Conservation (phyloP, 345 rosid genomes). For the Balakata baccata region DNA sequence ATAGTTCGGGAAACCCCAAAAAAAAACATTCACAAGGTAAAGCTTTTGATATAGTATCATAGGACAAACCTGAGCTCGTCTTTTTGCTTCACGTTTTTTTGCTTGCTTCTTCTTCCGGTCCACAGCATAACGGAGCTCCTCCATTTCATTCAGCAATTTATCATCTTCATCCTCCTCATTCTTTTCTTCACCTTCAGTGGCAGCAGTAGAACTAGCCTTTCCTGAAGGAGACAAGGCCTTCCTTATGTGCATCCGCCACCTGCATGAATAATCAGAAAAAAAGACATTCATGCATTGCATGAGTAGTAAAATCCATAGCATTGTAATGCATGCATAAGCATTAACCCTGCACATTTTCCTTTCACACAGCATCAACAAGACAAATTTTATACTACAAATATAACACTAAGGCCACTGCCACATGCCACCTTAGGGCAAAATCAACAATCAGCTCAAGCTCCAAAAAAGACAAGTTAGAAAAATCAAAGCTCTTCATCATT, state of each 20-base stretch:
- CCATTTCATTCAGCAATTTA: constrained; percentile 87
- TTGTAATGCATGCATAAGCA: background rate
- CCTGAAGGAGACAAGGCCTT: constrained; percentile 70
- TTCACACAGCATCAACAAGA: background rate
- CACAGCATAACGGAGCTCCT: constrained; percentile 67
- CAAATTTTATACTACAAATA: background rate
- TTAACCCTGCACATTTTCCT: background rate
- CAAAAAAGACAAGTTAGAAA: background rate
- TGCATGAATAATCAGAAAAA: constrained; percentile 23
- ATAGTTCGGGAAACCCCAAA: background rate
- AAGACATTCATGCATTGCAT: background rate
- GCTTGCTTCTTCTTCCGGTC: constrained; percentile 76
- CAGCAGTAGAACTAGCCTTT: constrained; percentile 42
- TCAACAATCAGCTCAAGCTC: background rate
- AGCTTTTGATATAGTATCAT: background rate
- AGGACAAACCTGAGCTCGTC: constrained; percentile 66
- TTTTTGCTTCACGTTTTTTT: constrained; percentile 70
- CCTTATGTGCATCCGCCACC: constrained; percentile 85
- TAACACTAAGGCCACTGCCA: background rate
- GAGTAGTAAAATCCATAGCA: background rate
- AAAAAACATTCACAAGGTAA: background rate
- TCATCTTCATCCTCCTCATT: constrained; percentile 71
- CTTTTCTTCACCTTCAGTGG: constrained; percentile 38
- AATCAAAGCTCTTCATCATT: background rate
- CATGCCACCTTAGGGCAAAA: background rate